Evolutionary conservation across 2,329 filamentous ascomycete genomes (phyloP).

Genomic region (Beauveria scarabaeidicola): DNA sequence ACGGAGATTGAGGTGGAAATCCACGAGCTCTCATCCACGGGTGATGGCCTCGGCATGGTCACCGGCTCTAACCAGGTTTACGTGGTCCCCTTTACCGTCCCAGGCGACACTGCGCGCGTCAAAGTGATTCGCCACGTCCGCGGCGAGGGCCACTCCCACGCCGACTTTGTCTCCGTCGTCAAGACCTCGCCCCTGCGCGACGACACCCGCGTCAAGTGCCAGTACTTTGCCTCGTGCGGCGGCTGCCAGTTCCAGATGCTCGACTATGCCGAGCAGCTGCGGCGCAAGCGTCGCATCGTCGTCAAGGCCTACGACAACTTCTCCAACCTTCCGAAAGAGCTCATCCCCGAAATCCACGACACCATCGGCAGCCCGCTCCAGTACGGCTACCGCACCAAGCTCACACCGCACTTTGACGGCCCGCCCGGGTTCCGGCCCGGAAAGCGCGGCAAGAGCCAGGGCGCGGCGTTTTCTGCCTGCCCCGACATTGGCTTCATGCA

Average conservation of each 20-base stretch:
- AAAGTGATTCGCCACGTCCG: conserved; percentile 68
- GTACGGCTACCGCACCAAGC: conserved; percentile 91
- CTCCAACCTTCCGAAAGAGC: conserved; percentile 66
- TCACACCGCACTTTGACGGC: conserved; percentile 91
- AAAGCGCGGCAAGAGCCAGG: conserved; percentile 31
- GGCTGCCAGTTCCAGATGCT: conserved; percentile 99
- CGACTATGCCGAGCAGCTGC: conserved; percentile 75
- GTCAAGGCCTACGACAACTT: conserved; percentile 91
- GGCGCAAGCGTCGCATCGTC: conserved; percentile 75
- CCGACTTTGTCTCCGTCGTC: conserved; percentile 74
- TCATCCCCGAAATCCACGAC: conserved; percentile 67
- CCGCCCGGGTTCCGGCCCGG: conserved; percentile 49
- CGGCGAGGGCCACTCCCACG: conserved; percentile 59
- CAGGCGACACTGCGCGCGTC: conserved; percentile 71
- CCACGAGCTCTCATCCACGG: conserved; percentile 75
- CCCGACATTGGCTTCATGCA: conserved; percentile 85
- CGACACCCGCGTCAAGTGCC: conserved; percentile 67
- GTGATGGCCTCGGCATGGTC: conserved; percentile 75
- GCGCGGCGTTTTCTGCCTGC: conserved; percentile 45
- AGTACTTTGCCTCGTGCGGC: conserved; percentile 79
- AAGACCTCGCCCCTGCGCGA: conserved; percentile 68
- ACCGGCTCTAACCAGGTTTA: conserved; percentile 57
- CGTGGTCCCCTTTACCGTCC: conserved; percentile 79
- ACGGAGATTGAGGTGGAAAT: conserved; percentile 78
- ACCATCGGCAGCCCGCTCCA: conserved; percentile 86